Base-by-base conservation (phyloP, 2,329 filamentous ascomycete genomes). In the Ambrosiella beaveri region DNA sequence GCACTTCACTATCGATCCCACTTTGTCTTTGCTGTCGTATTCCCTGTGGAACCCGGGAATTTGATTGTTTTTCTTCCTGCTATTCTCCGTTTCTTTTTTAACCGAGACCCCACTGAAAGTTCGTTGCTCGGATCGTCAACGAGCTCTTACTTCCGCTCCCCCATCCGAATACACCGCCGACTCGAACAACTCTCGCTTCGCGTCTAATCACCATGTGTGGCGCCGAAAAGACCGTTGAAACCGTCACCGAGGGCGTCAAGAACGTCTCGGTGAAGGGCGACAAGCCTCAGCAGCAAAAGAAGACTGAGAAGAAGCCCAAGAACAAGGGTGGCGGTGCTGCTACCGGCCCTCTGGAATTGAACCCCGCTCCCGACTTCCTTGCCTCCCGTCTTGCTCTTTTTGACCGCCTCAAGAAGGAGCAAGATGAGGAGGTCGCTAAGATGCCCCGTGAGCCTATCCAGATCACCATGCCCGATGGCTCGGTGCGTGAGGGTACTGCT, bases 331-430 rank as follows among this genome's bases (percentile, higher is more conserved):
- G 70, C 58, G 67, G 65, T 61, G 68, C 66, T 57, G 69, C 68
- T 60, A 64, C 65, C 57, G 68, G 70, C 19, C 71, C 73, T 44
- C 67, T 78, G 61, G 74, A 78, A 71, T 68, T 71, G 67, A 70
- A 68, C 64, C 76, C 72, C 36, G 75, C 81, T 17, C 85, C 90
- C 59, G 81, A 84, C 61, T 95, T 86, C 71, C 81, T 97, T 62
- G 75, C 90, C 66, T 81, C 89, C 70, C 84, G 93, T 62, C 83
- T 96, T 66, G 80, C 85, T 15, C 37, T 63, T 44, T 63, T 96
- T 73, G 86, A 96, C 69, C 82, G 85, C 68, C 77, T 96, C 64
- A 94, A 94, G 78, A 83, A 86, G 63, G 80, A 86, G 68, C 82
- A 88, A 67, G 84, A 94, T 64, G 85, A 85, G 60, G 87, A 93